Base-by-base conservation (phyloP, 306 rosid genomes). In the Cucurbita pepo region DNA sequence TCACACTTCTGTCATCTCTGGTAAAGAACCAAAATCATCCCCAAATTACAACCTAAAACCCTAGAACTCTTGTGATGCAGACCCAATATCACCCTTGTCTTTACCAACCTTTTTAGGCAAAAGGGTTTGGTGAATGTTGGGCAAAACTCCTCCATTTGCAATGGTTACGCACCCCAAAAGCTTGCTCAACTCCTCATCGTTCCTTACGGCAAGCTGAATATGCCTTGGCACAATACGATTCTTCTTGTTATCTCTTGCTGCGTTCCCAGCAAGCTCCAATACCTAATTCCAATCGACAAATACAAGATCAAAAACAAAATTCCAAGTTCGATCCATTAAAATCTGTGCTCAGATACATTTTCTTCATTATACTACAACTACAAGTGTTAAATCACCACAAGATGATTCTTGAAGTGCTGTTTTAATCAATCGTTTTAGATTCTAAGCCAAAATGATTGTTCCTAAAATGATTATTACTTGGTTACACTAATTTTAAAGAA, bases 161-260 rank as follows among this genome's bases (percentile, higher is more conserved):
- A 69, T 69, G 21, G 73, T 69, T 25, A 69, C 73, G 7, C 57
- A 69, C 15, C 73, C 73, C 56, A 69, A 8, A 69, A 69, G 73
- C 56, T 69, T 69, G 22, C 73, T 69, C 73, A 69, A 45, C 21
- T 69, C 73, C 22, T 69, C 73, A 15, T 69, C 73, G 22, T 69
- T 69, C 16, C 73, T 69, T 14, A 69, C 73, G 0, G 73, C 73
- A 14, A 69, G 73, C 44, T 69, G 73, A 3, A 69, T 69, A 30
- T 69, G 73, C 22, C 73, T 69, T 1, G 73, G 73, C 3, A 69
- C 57, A 7, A 69, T 69, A 13, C 57, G 56, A 30, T 69, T 69
- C 73, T 69, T 69, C 22, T 69, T 69, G 44, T 69, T 69, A 22
- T 69, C 57, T 69, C 73, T 69, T 15, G 73, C 73, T 13, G 73